Conservation (phyloP, 2,329 filamentous ascomycete genomes). For the Penicillium sp. region DNA sequence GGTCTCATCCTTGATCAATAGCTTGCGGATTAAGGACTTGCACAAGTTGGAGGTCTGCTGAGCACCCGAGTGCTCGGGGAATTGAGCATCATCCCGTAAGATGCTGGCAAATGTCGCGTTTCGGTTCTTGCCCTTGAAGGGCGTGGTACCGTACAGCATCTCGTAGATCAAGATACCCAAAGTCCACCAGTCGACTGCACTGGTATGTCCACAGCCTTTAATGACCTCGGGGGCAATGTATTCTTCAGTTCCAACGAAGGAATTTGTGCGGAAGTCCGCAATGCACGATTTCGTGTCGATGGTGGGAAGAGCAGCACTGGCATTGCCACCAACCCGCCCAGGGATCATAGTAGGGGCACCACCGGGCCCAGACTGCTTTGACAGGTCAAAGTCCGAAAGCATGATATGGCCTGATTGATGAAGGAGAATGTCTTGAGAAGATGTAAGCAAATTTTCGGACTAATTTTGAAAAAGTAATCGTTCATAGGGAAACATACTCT, state of each 20-base stretch:
- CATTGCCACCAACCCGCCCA: conserved; percentile 73
- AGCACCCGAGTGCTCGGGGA: conserved; percentile 79
- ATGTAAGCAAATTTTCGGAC: conserved; percentile 27
- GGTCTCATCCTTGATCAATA: conserved; percentile 96
- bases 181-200: conserved; percentile 99
- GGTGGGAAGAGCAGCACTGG: conserved; percentile 81
- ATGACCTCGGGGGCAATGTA: conserved; percentile 99
- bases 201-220: conserved; percentile 96
- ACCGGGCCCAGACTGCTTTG: conserved; percentile 93
- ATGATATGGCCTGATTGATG: conserved; percentile 99
- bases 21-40: conserved; percentile 92
- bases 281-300: conserved; percentile 99
- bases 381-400: conserved; percentile 97
- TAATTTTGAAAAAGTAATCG: background rate
- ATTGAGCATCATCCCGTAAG: conserved; percentile 87
- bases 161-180: conserved; percentile 95
- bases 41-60: conserved; percentile 90
- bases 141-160: conserved; percentile 97
- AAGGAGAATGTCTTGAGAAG: conserved; percentile 72
- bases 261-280: conserved; percentile 95
- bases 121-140: conserved; percentile 98
- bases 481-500: conserved; percentile 62
- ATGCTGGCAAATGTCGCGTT: conserved; percentile 99
- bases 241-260: conserved; percentile 96
- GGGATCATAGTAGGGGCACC: conserved; percentile 98